A percentile compares a stretch with the other conserved stretches of the same genome.
These are phyloP conservation scores for Inosperma sp. DNA, from an alignment of 768 basidiomycete genomes.

Conservation along the genomic window DNA sequence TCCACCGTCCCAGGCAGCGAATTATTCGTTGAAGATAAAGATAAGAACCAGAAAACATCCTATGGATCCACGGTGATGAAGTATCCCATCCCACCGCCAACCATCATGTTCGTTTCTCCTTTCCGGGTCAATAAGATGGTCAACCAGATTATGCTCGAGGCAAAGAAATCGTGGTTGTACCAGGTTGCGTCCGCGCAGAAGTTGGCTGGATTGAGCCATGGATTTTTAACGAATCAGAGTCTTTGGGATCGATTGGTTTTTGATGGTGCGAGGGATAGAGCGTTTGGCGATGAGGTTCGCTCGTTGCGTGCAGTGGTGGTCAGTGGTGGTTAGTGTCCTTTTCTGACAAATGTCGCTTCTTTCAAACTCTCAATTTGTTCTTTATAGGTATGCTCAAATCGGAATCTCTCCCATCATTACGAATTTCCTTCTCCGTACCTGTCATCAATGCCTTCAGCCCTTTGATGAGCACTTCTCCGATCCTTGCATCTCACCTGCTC, in stretches of 20 bases:
- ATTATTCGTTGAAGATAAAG: slow-evolving; percentile 42
- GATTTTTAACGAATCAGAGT: slow-evolving; percentile 71
- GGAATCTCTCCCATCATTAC: slow-evolving; percentile 52
- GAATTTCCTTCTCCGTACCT: slow-evolving; percentile 74
- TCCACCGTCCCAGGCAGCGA: slow-evolving; percentile 57
- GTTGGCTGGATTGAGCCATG: slow-evolving; percentile 58
- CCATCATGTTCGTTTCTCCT: slow-evolving; percentile 70
- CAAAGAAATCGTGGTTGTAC: slow-evolving; percentile 52
- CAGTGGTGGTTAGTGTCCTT: slow-evolving; percentile 54
- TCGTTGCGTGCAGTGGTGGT: slow-evolving; percentile 66
- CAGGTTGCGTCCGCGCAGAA: slow-evolving; percentile 78
- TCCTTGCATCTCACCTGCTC: slow-evolving; percentile 78
- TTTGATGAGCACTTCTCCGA: slow-evolving; percentile 64
- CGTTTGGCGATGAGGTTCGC: slow-evolving; percentile 56
- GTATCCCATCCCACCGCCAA: slow-evolving; percentile 68
- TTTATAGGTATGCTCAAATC: slow-evolving; percentile 46
- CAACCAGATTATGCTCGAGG: slow-evolving; percentile 47
- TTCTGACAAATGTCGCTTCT: not conserved
- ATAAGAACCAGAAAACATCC: slow-evolving; percentile 12
- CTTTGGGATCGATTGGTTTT: slow-evolving; percentile 84
- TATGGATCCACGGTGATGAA: slow-evolving; percentile 26
- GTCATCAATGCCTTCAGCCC: slow-evolving; percentile 61
- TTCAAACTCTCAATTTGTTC: slow-evolving; percentile 6
- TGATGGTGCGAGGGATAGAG: slow-evolving; percentile 55
- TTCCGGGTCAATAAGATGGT: slow-evolving; percentile 56